Evolutionary conservation across 2,329 filamentous ascomycete genomes (phyloP), one percentile per base, ranked within the genome.

Genomic region (Neopestalotiopsis rosae): DNA sequence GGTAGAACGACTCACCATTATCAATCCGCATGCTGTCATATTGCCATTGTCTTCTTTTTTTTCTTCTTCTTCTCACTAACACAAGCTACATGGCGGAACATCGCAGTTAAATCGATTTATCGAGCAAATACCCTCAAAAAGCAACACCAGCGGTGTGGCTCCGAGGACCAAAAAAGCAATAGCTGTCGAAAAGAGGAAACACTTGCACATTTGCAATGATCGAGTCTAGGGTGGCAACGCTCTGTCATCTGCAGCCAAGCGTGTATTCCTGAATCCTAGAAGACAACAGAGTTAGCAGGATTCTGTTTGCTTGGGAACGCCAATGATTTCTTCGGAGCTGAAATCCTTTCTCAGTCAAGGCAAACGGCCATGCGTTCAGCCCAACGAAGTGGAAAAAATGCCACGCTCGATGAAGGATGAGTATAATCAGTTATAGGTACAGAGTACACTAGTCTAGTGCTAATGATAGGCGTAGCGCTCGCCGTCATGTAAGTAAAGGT

Each of bases 261-360:
- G n/a, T n/a, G n/a, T 9, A 52, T 20, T 17, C 17, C 17, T 52
- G 45, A 24, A 52, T 52, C 45, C n/a, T 52, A n/a, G 45, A 52
- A 20, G 14, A 52, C 2, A 7, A n/a, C 45, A 52, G 4, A 20
- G 45, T 24, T 20, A n/a, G 20, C 3, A 52, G 45, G 45, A 52
- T 52, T 20, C 14, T 52, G n/a, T 4, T 52, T 24, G 45, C n/a
- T n/a, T 52, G 4, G n/a, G 20, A n/a, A 20, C n/a, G 7, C n/a
- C 45, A 52, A 52, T 52, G 45, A 20, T 52, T 52, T 20, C 20
- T n/a, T 52, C 45, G 45, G 45, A 52, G 57, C 24, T 61, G 28
- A 61, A 61, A 30, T 20, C 57, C 12, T 30, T 63, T 40, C 61
- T 38, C 30, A 42, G 32, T 24, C 62, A 65, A 28, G 62, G 28